Evolutionary conservation across 805 yeast genomes (phyloP).

Genomic region (Kodamaea laetipori): DNA sequence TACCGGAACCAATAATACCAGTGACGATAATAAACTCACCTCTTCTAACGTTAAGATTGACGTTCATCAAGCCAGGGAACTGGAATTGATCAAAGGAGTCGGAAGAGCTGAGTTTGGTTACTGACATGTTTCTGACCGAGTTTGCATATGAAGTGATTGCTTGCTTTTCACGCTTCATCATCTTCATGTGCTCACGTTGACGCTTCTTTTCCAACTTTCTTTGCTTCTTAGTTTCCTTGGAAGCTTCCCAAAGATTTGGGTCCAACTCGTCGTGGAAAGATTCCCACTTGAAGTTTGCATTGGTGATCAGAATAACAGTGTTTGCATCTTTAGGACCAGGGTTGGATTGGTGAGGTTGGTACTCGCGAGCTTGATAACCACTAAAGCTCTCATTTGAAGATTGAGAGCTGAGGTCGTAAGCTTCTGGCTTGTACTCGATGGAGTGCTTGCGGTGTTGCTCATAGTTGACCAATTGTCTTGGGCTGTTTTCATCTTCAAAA

Average conservation of each 20-base stretch:
- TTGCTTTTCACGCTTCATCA: conserved; percentile 15
- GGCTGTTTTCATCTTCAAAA: conserved; percentile 12
- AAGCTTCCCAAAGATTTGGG: conserved; percentile 27
- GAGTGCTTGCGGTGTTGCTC: conserved; percentile 1
- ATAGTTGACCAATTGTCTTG: conserved; percentile 3
- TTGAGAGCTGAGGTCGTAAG: neutral
- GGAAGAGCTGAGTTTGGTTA: neutral
- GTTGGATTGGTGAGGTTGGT: conserved; percentile 1
- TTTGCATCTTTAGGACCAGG: conserved; percentile 2
- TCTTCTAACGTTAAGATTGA: conserved; percentile 31
- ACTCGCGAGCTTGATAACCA: conserved; percentile 4
- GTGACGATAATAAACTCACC: conserved; percentile 45
- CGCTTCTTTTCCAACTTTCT: conserved; percentile 18
- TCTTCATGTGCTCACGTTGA: conserved; percentile 15
- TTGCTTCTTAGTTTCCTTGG: conserved; percentile 14
- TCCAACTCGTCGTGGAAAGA: conserved; percentile 28
- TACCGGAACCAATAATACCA: conserved; percentile 48
- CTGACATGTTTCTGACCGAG: neutral
- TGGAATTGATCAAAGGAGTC: conserved; percentile 12
- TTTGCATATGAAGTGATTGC: conserved; percentile 14
- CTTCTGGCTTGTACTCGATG: neutral
- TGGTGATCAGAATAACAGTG: conserved; percentile 24
- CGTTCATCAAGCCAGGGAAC: conserved; percentile 38
- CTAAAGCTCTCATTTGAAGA: conserved; percentile 4
- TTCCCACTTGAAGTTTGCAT: conserved; percentile 38